Evolutionary conservation across 306 rosid genomes (phyloP).

Genomic region (Inga oerstediana): DNA sequence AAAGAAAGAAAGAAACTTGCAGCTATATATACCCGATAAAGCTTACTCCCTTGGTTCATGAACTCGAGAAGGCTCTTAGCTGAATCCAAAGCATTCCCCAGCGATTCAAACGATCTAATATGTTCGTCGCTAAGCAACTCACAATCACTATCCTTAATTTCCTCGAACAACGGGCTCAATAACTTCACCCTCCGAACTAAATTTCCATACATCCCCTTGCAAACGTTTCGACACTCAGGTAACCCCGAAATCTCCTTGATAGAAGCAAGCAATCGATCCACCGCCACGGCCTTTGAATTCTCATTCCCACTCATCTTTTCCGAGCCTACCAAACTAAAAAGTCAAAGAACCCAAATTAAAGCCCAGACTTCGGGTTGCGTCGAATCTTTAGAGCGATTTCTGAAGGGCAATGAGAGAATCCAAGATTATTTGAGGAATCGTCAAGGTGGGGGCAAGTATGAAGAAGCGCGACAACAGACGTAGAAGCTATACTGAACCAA

Average conservation of each 20-base stretch:
- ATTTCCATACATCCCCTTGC: slow-evolving; percentile 69
- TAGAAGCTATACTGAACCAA: slow-evolving; percentile 3
- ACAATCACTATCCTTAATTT: slow-evolving; percentile 67
- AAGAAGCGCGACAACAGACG: slow-evolving; percentile 28
- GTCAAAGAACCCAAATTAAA: slow-evolving; percentile 16
- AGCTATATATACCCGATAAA: slow-evolving; percentile 65
- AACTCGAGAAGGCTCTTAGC: slow-evolving; percentile 59
- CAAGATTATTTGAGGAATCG: not conserved
- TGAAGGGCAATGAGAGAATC: slow-evolving; percentile 4
- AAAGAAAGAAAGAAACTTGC: not conserved
- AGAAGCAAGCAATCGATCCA: slow-evolving; percentile 60
- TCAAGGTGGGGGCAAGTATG: slow-evolving; percentile 22
- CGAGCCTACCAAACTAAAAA: not conserved
- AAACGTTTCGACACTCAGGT: slow-evolving; percentile 72
- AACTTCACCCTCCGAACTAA: slow-evolving; percentile 82
- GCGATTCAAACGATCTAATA: slow-evolving; percentile 60
- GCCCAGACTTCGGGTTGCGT: slow-evolving; percentile 8
- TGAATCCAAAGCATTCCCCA: slow-evolving; percentile 69
- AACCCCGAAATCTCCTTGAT: slow-evolving; percentile 66
- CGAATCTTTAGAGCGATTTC: slow-evolving; percentile 6
- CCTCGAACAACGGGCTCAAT: slow-evolving; percentile 91
- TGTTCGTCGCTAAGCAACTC: slow-evolving; percentile 54
- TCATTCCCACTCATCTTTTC: slow-evolving; percentile 57
- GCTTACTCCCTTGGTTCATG: slow-evolving; percentile 80
- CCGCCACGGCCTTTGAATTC: slow-evolving; percentile 36